Evolutionary conservation across 805 yeast species (phyloP).

Genomic region (Yarrowia sp.): DNA sequence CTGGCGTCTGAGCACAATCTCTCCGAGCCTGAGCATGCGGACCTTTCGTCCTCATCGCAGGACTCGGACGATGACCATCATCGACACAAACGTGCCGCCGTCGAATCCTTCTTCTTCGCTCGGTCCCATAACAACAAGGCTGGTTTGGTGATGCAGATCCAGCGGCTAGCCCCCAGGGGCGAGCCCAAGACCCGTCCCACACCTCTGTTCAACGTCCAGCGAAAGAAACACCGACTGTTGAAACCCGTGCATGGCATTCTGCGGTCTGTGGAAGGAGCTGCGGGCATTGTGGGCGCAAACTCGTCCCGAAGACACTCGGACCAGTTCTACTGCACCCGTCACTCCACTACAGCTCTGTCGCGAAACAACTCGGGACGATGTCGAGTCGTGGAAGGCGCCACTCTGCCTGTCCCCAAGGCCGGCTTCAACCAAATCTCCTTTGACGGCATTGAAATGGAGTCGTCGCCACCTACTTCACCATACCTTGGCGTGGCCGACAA

Average conservation of each 20-base stretch:
- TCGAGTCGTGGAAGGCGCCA: background rate
- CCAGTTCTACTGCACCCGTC: conserved; percentile 15
- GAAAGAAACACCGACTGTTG: conserved; percentile 10
- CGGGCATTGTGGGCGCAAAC: conserved; percentile 17
- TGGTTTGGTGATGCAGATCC: conserved; percentile 12
- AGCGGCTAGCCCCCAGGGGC: background rate
- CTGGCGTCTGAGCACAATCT: background rate
- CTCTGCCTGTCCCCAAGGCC: background rate
- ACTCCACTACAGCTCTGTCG: background rate
- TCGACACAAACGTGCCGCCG: background rate
- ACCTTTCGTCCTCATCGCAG: conserved; percentile 1
- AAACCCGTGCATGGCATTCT: conserved; percentile 22
- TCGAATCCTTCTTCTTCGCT: conserved; percentile 13
- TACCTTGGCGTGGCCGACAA: background rate
- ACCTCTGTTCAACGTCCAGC: conserved; percentile 20
- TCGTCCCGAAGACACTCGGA: conserved; percentile 10
- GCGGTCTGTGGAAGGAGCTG: conserved; percentile 12
- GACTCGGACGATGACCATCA: conserved; percentile 6
- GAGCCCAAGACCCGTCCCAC: conserved; percentile 1
- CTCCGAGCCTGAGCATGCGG: conserved; percentile 15
- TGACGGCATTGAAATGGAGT: conserved; percentile 11
- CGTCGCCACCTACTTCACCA: background rate
- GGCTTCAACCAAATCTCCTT: conserved; percentile 10
- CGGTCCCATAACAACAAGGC: conserved; percentile 15
- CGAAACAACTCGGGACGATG: background rate